These are phyloP conservation scores for Corinectria fuckeliana DNA, from an alignment of 2,329 filamentous ascomycete genomes.

Conservation along the genomic window DNA sequence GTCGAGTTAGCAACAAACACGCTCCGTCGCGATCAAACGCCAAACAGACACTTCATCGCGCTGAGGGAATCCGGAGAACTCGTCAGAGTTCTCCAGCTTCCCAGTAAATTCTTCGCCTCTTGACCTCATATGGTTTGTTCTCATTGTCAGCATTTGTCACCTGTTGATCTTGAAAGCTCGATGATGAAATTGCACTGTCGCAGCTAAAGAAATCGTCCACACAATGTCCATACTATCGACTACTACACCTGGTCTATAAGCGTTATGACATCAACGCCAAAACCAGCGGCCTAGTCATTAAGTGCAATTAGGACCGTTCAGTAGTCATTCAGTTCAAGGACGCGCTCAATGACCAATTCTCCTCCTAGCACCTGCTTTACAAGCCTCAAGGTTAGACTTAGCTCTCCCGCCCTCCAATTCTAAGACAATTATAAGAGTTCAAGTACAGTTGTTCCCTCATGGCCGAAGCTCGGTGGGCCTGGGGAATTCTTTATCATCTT, in stretches of 20 bases:
- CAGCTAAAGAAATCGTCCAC: not conserved
- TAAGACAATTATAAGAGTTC: not conserved
- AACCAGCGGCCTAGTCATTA: not conserved
- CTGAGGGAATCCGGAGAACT: no score
- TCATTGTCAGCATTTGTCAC: not conserved
- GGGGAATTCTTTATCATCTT: not conserved
- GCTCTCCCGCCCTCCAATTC: not conserved
- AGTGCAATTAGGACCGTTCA: not conserved
- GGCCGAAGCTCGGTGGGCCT: not conserved
- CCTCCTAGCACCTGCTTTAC: not conserved
- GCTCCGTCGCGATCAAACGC: no score
- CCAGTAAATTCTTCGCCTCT: not conserved
- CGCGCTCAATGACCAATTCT: not conserved
- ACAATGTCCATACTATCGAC: not conserved
- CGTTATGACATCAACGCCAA: not conserved
- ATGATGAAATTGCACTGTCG: not conserved
- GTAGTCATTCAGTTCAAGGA: not conserved
- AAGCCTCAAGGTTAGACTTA: not conserved
- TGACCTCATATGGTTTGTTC: not conserved
- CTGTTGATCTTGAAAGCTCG: not conserved
- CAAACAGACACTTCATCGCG: no score
- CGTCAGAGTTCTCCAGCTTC: not conserved
- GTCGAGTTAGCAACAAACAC: no score
- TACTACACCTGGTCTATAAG: not conserved
- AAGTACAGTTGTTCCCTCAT: not conserved